Percentiles rank a stretch among this genome's conserved stretches.
Conservation (phyloP, 768 basidiomycete genomes). For the Galerina marginata region DNA sequence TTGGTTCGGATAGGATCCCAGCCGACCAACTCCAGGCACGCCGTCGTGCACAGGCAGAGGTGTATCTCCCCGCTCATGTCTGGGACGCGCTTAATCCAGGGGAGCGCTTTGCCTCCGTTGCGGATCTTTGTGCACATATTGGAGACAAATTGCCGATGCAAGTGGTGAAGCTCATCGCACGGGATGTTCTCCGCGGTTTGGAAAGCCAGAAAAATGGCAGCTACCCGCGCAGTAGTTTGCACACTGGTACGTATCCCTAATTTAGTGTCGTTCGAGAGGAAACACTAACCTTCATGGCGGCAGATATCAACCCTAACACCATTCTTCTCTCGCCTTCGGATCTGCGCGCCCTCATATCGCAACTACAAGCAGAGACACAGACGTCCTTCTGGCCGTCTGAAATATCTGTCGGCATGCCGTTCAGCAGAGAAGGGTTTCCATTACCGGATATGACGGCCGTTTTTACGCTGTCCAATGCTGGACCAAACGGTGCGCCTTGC, state of each 20-base stretch:
- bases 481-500: not conserved
- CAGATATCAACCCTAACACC: slow-evolving; percentile 25
- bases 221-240: slow-evolving; percentile 12
- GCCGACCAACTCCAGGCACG: too few species aligned
- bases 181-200: slow-evolving; percentile 30
- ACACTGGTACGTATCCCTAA: not conserved
- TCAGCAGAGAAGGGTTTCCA: not conserved
- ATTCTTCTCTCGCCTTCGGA: slow-evolving; percentile 23
- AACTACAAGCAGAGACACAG: slow-evolving; percentile 12
- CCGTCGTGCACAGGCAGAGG: not conserved
- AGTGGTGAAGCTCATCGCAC: slow-evolving; percentile 32
- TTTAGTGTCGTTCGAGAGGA: not conserved
- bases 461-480: not conserved
- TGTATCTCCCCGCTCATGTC: slow-evolving; percentile 4
- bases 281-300: not conserved
- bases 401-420: slow-evolving; percentile 4
- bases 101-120: slow-evolving; percentile 25
- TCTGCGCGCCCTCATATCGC: slow-evolving; percentile 8
- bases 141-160: slow-evolving; percentile 29
- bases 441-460: not conserved
- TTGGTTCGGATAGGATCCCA: too few species aligned
- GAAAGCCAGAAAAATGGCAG: slow-evolving; percentile 17
- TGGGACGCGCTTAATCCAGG: slow-evolving; percentile 22
- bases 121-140: slow-evolving; percentile 26
- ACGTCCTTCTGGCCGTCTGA: slow-evolving; percentile 15